Percentiles rank a stretch among this genome's conserved stretches.
These are phyloP conservation scores for Fusarium poae DNA, from an alignment of 2,329 filamentous ascomycete species.

Conservation along the genomic window DNA sequence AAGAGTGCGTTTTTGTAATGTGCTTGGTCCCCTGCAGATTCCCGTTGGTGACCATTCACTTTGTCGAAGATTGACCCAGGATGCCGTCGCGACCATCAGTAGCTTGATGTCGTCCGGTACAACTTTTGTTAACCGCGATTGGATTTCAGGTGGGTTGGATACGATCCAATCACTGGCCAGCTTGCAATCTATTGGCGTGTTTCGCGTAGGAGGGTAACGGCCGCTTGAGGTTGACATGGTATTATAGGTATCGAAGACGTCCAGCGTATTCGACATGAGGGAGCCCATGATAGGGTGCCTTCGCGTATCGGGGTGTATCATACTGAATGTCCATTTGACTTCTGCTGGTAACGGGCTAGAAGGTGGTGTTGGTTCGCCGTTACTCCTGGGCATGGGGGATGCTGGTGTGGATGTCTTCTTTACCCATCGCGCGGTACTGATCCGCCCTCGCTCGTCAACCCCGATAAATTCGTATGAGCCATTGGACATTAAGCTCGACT, in stretches of 20 bases:
- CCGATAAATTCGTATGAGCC: constrained; percentile 76
- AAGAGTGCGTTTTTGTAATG: constrained; percentile 46
- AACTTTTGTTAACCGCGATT: constrained; percentile 49
- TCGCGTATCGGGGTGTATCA: constrained; percentile 76
- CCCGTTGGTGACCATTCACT: constrained; percentile 54
- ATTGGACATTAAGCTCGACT: constrained; percentile 63
- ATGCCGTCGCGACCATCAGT: constrained; percentile 56
- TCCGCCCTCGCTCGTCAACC: constrained; percentile 68
- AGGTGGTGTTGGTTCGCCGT: constrained; percentile 44
- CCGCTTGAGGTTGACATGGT: constrained; percentile 65
- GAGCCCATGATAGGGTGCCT: constrained; percentile 81
- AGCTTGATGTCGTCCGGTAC: constrained; percentile 54
- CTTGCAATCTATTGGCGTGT: constrained; percentile 47
- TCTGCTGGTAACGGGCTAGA: constrained; percentile 53
- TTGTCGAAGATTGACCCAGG: constrained; percentile 56
- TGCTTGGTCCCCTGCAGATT: constrained; percentile 48
- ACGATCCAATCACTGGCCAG: constrained; percentile 41
- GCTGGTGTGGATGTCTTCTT: constrained; percentile 55
- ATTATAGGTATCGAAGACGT: constrained; percentile 77
- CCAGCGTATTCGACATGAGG: constrained; percentile 72
- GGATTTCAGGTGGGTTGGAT: constrained; percentile 38
- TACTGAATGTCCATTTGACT: constrained; percentile 79
- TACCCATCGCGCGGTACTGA: constrained; percentile 77
- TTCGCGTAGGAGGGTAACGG: constrained; percentile 62
- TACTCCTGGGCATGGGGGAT: constrained; percentile 31